Evolutionary conservation across 208 protist species (phyloP), one percentile per base, ranked within the genome.

Genomic region (Leishmania martiniquensis): DNA sequence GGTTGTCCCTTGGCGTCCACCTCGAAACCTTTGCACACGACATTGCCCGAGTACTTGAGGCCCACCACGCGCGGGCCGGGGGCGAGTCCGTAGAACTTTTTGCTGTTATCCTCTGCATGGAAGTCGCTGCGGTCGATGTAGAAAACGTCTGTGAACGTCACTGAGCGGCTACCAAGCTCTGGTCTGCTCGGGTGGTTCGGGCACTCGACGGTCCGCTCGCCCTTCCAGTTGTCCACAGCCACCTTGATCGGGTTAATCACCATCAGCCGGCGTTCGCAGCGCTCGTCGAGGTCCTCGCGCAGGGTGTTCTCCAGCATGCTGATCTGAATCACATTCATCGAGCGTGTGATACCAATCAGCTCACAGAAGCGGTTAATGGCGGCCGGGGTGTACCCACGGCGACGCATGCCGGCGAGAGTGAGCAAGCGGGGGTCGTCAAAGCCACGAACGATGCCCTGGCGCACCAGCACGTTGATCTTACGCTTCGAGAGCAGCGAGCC

Each of bases 101-200:
- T 85, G 87, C 93, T 88, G 81, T 94, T 81, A 66, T 97, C 93
- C 68, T 90, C 81, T 63, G 90, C 85, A 71, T 90, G 88, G 83
- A 99, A 99, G 89, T 99, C 99, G 72, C 86, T 92, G 45, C 90
- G 89, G 68, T 99, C 99, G 86, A 99, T 99, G 88, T 99, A 99
- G 78, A 99, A 91, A 17, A 83, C 89, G 39, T 91, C 84, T 13
- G 93, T 94, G 79, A 99, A 98, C 25, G 57, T 76, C 6, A 99
- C 80, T 25, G 55, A 86, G 65, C 97, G 94, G 5, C 75, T 92
- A 42, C 97, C 97, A 12, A 91, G 81, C 62, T 93, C 85, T 22
- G 88, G 82, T 54, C 98, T 89, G 29, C 93, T 89, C 34, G 99
- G 99, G 81, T 99, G 98, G 87, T 99, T 99, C 20, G 97, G 95